Conservation (phyloP, 345 rosid species). For the Crucihimalaya himalaica region DNA sequence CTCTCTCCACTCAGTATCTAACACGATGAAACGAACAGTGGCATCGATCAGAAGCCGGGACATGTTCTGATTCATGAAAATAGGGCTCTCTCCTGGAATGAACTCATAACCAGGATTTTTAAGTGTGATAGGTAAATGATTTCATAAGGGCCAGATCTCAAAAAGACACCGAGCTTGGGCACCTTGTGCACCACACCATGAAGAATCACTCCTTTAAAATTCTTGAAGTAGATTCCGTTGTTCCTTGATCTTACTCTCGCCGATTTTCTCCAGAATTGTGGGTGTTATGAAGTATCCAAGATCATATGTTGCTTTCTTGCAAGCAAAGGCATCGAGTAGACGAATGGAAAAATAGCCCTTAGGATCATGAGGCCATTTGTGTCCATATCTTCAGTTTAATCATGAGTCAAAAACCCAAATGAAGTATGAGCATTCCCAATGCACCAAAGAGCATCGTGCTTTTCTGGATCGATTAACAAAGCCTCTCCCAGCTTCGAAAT, state of each 20-base stretch:
- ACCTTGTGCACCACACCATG: no score
- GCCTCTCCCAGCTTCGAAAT: slow-evolving; percentile 67
- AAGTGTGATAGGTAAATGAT: slow-evolving; percentile 48
- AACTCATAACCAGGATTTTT: slow-evolving; percentile 58
- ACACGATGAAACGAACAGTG: background rate
- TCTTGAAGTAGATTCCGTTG: slow-evolving; percentile 66
- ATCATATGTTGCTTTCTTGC: slow-evolving; percentile 62
- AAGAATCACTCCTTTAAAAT: slow-evolving; percentile 74
- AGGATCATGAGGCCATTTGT: slow-evolving; percentile 54
- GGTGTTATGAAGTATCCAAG: slow-evolving; percentile 63
- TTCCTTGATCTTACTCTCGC: slow-evolving; percentile 68
- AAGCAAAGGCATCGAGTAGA: slow-evolving; percentile 57
- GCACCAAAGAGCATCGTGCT: slow-evolving; percentile 57
- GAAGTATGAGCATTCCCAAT: slow-evolving; percentile 67
- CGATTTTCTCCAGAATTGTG: slow-evolving; percentile 53
- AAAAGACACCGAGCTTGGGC: no score
- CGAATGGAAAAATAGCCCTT: slow-evolving; percentile 55
- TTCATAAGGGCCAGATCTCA: slow-evolving; percentile 68
- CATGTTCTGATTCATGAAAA: slow-evolving; percentile 42
- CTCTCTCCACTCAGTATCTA: background rate
- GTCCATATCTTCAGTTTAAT: slow-evolving; percentile 50
- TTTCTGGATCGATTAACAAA: slow-evolving; percentile 47
- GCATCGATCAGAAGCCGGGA: background rate
- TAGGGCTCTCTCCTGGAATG: slow-evolving; percentile 56
- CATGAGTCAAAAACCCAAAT: slow-evolving; percentile 50